Evolutionary conservation across 2,329 filamentous ascomycete species (phyloP), one percentile per base, ranked within the genome.

Genomic region (Teratosphaeria epicoccoides): DNA sequence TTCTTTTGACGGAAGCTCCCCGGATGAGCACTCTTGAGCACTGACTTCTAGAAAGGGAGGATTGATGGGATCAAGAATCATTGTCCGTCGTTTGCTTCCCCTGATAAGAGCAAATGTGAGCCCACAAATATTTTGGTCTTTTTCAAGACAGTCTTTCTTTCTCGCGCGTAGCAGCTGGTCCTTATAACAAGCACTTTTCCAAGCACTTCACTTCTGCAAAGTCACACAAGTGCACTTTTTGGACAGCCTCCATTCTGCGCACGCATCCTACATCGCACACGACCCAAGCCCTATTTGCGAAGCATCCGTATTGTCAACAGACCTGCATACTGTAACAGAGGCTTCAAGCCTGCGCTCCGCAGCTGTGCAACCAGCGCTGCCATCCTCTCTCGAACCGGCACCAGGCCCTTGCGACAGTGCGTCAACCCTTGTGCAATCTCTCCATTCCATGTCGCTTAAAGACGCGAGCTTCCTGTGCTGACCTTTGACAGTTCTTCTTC

Each of bases 331-430:
- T 40, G 33, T 6, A 40, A 40, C 33, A 40, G 33, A 40, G 33
- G 33, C 33, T 40, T 40, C 14, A 40, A 40, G 33, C 33, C 33
- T 40, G 33, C 33, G 12, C 33, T 40, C 33, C 33, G 14, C 33
- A 14, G 33, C 33, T 40, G 33, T 40, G 33, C 33, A n/a, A 40
- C 33, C 33, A 40, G 33, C 33, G 33, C 33, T 40, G 33, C 33
- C 33, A 40, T 17, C 33, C n/a, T 40, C 33, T 20, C 33, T 40
- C 33, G 33, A 40, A 40, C 44, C 44, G 44, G 44, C 44, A 28
- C 44, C 44, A 46, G 23, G 53, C 50, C 51, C 53, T 55, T 55
- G 50, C 53, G 37, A 52, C 43, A 50, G 53, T 55, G 48, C 48
- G 53, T 55, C 54, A 47, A 52, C 43, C 52, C 49, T 52, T 49